Evolutionary conservation across 1,139 yeast species (phyloP).

Genomic region (Hyphopichia fennica): DNA sequence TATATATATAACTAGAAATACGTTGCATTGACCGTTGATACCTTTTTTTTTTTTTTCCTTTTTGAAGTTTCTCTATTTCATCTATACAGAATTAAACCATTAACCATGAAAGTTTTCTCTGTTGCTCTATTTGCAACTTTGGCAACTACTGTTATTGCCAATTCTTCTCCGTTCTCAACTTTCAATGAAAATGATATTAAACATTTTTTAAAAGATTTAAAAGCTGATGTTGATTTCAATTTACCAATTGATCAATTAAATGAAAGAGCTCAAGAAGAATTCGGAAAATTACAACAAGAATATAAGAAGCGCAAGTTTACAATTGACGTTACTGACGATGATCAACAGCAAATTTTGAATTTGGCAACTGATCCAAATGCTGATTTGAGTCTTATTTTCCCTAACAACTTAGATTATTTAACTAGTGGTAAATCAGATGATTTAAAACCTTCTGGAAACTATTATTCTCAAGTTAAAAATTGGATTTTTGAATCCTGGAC

Average conservation of each 20-base stretch:
- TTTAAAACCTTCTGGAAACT: constrained; percentile 2
- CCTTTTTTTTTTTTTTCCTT: no score
- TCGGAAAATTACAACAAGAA: constrained; percentile 22
- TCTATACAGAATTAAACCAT: no score
- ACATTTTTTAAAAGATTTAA: constrained; percentile 36
- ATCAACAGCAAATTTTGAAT: constrained; percentile 16
- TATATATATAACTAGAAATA: not conserved
- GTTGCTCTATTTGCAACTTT: not conserved
- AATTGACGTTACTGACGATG: constrained; percentile 9
- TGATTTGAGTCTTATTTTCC: constrained; percentile 13
- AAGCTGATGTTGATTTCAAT: constrained; percentile 20
- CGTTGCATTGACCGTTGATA: no score
- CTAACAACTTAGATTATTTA: constrained; percentile 18
- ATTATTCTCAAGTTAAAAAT: constrained; percentile 12
- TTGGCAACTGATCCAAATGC: constrained; percentile 17
- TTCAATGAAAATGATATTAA: constrained; percentile 27
- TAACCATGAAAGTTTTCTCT: constrained; percentile 1
- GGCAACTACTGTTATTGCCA: constrained; percentile 4
- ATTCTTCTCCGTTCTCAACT: constrained; percentile 8
- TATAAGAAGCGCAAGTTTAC: constrained; percentile 7
- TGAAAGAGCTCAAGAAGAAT: constrained; percentile 31
- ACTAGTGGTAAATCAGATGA: not conserved
- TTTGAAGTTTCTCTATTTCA: no score
- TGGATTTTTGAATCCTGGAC: constrained; percentile 59
- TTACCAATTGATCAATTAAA: constrained; percentile 30